These are phyloP conservation scores for Diaporthe velutina DNA, from an alignment of 2,329 filamentous ascomycete species.

Conservation along the genomic window DNA sequence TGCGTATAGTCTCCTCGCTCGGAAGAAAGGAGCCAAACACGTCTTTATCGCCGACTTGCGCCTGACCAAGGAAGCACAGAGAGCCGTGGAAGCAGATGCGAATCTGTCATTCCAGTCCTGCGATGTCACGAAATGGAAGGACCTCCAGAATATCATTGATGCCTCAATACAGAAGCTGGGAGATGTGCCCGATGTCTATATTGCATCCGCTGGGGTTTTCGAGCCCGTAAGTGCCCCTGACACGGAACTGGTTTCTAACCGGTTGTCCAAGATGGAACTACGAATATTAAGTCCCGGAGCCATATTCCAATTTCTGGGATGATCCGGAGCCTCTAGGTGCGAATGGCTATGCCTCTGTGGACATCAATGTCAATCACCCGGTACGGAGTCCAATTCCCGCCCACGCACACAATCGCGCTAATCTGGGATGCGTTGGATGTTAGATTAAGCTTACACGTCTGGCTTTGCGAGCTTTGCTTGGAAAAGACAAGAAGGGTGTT, in stretches of 20 bases:
- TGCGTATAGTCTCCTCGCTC: slow-evolving; percentile 3
- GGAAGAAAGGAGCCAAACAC: not conserved
- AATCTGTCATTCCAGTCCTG: slow-evolving; percentile 2
- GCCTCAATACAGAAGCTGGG: not conserved
- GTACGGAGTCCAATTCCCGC: not conserved
- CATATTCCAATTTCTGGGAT: slow-evolving; percentile 19
- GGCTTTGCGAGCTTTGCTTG: slow-evolving; percentile 24
- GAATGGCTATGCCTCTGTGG: slow-evolving; percentile 2
- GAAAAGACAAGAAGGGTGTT: not conserved
- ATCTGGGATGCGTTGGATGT: no score
- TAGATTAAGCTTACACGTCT: slow-evolving; percentile 32
- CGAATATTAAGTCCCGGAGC: not conserved
- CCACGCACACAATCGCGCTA: no score
- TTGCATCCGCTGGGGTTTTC: slow-evolving; percentile 21
- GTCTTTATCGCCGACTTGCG: slow-evolving; percentile 23
- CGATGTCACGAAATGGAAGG: slow-evolving; percentile 23
- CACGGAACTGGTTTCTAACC: fast-evolving
- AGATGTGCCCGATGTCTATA: slow-evolving; percentile 12
- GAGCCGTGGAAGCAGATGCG: not conserved
- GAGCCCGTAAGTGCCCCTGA: not conserved
- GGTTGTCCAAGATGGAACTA: no score
- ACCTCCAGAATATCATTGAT: slow-evolving; percentile 4
- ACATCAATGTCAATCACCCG: slow-evolving; percentile 24
- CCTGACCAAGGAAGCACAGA: not conserved
- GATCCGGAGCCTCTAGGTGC: slow-evolving; percentile 4